A percentile compares a stretch with the other conserved stretches of the same genome.
These are phyloP conservation scores for Cystofilobasidium ferigula DNA, from an alignment of 768 basidiomycete genomes.

Conservation along the genomic window DNA sequence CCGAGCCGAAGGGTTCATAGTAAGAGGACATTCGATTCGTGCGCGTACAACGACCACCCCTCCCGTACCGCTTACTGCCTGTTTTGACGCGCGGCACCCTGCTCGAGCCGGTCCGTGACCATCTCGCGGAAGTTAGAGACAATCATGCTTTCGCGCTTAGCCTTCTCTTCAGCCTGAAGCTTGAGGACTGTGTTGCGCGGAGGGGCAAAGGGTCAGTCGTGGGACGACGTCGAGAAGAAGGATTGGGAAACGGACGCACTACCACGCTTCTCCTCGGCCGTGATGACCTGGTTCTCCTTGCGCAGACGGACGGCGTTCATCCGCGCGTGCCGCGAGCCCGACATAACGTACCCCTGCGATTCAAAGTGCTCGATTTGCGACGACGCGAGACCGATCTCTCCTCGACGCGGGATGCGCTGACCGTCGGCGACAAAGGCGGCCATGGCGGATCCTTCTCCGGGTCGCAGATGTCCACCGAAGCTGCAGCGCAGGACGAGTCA, in stretches of 20 bases:
- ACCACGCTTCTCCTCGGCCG: conserved; percentile 93
- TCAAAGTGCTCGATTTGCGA: conserved; percentile 81
- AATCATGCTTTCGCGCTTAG: conserved; percentile 72
- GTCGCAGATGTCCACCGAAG: conserved; percentile 78
- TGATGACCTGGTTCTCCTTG: conserved; percentile 99
- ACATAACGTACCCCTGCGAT: conserved; percentile 92
- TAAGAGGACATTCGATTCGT: too few species aligned
- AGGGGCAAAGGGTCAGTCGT: not conserved
- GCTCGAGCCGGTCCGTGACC: conserved; percentile 23
- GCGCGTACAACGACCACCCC: too few species aligned
- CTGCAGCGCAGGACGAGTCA: conserved; percentile 26
- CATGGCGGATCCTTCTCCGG: conserved; percentile 96
- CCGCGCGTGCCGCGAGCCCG: conserved; percentile 78
- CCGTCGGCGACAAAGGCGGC: conserved; percentile 82
- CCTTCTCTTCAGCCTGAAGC: conserved; percentile 4
- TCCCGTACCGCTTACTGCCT: not conserved
- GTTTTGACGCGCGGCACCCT: conserved; percentile 17
- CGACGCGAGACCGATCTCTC: conserved; percentile 88
- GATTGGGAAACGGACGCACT: conserved; percentile 41
- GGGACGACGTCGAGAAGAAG: not conserved
- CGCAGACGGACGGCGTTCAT: conserved; percentile 99
- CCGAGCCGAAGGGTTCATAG: too few species aligned
- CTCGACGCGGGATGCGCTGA: conserved; percentile 91
- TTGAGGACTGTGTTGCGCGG: conserved; percentile 33
- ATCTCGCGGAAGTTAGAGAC: conserved; percentile 82